Evolutionary conservation across 2,329 filamentous ascomycete species (phyloP), one percentile per base, ranked within the genome.

Genomic region (Ophiostoma sp.): DNA sequence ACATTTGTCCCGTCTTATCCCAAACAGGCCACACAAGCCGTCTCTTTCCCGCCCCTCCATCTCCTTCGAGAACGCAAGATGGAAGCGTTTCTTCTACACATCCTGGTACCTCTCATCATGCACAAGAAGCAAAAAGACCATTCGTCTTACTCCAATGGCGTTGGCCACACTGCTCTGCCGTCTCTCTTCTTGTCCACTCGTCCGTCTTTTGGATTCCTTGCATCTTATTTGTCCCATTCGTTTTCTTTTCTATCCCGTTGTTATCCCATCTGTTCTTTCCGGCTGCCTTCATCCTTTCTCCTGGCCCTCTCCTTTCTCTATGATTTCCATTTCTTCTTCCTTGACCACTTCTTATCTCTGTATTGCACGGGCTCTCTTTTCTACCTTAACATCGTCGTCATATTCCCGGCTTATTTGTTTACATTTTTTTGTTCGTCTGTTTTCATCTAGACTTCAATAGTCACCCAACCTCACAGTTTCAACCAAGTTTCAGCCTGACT

Each of bases 11-110:
- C 61, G 70, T 59, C 33, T 39, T 68, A 22, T 72, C 70, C 70
- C 61, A 72, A 64, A 69, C 42, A 33, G 28, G 64, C 45, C 42
- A 52, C 17, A 70, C 71, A 73, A 55, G 63, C 72, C 68, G 57
- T 66, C 45, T 45, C 22, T 19, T 64, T 69, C 57, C 71, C 72
- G 68, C 59, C 68, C 25, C 72, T 70, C 45, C 59, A 28, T 36
- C 59, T 45, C 42, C 59, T 70, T 66, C 36, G 31, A 73, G 57
- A 64, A 64, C 9, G 33, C 61, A 57, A 70, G n/a, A 64, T 73
- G 57, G 48, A 73, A 73, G 39, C 33, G 17, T 22, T 50, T 57
- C 31, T n/a, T 71, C 33, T 19, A 25, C 17, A 57, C 45, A 64
- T 71, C 48, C 63, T 36, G 25, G 61, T 69, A 39, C 66, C n/a